Base-by-base conservation (phyloP, 1,284 basidiomycete genomes). In the Singerocomus rubriflavus region DNA sequence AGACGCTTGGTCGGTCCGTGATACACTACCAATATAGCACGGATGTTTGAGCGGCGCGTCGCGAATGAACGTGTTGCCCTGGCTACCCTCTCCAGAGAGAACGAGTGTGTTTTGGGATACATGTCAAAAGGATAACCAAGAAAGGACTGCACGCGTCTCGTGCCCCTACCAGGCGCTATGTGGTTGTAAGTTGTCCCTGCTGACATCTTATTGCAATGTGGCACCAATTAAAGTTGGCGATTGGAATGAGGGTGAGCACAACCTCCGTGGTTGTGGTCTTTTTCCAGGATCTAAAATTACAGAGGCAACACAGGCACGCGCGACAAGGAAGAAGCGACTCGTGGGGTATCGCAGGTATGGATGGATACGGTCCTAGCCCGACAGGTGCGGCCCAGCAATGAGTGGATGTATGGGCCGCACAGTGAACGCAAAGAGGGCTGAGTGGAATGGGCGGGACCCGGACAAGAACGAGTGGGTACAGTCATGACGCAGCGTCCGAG, bases 161-260 rank as follows among this genome's bases (percentile, higher is more conserved):
- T 42, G 43, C 52, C 42, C 12, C 21, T 21, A 21, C 21, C 21
- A 21, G 21, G 21, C 4, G 21, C 4, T 21, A 21, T 21, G 4
- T n/a, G 21, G 21, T 21, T 21, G 21, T 21, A 21, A 21, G 21
- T 16, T 13, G 35, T n/a, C 32, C 41, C 41, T 36, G 41, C 25
- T 26, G 41, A 29, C 25, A 13, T 11, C 17, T 29, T 2, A 12
- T 12, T 8, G 4, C 8, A 7, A 30, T 7, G 30, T 35, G 45
- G 40, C 52, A 58, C 34, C 40, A 42, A 39, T 55, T 55, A 58
- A 27, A 55, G 54, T 55, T 55, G 40, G 33, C 11, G 5, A 37
- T 29, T 10, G 21, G 21, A 21, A 21, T 21, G 21, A 21, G 21
- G 21, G 21, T 21, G 21, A n/a, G 29, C 27, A 13, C 39, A 39